Conservation (phyloP, 257 asterid genomes). For the Rhazya stricta region DNA sequence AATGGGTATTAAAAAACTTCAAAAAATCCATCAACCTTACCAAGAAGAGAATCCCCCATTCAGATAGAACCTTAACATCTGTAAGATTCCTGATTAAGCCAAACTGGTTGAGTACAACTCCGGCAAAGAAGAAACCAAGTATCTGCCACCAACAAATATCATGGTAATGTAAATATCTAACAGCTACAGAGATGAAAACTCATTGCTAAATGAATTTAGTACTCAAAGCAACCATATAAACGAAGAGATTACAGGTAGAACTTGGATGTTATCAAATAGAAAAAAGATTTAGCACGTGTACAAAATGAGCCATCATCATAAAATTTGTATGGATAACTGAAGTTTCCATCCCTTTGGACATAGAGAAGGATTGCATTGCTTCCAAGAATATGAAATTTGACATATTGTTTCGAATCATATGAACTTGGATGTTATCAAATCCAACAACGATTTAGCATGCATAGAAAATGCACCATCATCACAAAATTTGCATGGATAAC, state of each 20-base stretch:
- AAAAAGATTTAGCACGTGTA: not conserved
- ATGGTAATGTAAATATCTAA: constrained; percentile 24
- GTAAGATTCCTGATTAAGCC: constrained; percentile 86
- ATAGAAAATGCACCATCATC: not conserved
- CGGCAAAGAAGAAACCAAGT: constrained; percentile 98
- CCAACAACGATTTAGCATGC: not conserved
- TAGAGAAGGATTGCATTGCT: not conserved
- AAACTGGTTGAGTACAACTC: constrained; percentile 90
- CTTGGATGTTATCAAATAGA: not conserved
- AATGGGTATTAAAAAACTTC: not conserved
- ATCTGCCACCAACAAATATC: constrained; percentile 54
- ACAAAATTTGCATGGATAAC: not conserved
- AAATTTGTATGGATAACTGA: not conserved
- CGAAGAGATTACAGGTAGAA: not conserved
- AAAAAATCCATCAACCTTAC: constrained; percentile 38
- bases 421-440: not conserved
- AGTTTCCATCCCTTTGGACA: not conserved
- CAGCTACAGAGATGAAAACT: not conserved
- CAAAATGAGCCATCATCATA: not conserved
- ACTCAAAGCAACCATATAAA: not conserved
- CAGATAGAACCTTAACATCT: constrained; percentile 93
- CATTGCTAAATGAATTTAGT: not conserved
- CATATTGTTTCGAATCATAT: too few relatives aligned
- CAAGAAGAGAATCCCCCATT: constrained; percentile 99
- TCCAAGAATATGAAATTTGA: not conserved